Percentiles rank a stretch among this genome's conserved stretches.
phyloP scores from a whole-genome alignment of 176 grass and related monocot species.

The Pharus latifolius region DNA sequence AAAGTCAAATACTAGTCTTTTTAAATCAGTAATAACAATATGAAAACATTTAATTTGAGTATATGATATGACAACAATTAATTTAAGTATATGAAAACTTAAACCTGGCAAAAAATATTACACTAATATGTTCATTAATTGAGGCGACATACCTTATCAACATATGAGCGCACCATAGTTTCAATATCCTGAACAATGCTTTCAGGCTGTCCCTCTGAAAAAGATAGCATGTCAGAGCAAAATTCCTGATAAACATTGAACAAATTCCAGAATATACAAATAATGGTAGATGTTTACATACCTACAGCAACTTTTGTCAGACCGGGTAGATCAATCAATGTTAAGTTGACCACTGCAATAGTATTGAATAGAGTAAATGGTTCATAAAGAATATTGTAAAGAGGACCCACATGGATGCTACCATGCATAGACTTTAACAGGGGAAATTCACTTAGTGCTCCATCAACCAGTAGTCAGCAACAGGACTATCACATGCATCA shows the following conservation, averaged over 20 bases:
- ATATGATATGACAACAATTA: too few species aligned
- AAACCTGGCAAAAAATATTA: too few species aligned
- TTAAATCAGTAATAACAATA: too few species aligned
- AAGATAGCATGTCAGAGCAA: conserved; percentile 23
- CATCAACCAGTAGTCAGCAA: background rate
- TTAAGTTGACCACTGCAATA: conserved; percentile 87
- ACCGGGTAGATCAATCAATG: conserved; percentile 87
- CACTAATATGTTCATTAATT: background rate
- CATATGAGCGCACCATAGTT: conserved; percentile 69
- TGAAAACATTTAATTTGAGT: too few species aligned
- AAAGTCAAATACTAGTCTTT: too few species aligned
- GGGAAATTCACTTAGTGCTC: background rate
- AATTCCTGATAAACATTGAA: background rate
- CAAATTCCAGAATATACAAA: conserved; percentile 4
- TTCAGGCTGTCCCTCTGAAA: conserved; percentile 83
- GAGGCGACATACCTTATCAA: conserved; percentile 65
- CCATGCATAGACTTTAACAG: background rate
- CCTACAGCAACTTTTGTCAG: conserved; percentile 88
- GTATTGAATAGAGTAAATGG: conserved; percentile 12
- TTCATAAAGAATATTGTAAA: background rate
- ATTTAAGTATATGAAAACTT: too few species aligned
- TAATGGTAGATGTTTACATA: conserved; percentile 5
- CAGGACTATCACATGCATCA: background rate
- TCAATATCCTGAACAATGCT: conserved; percentile 85
- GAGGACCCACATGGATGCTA: background rate